Conservation (phyloP, 176 grass and related monocot genomes). For the Oryza coarctata region DNA sequence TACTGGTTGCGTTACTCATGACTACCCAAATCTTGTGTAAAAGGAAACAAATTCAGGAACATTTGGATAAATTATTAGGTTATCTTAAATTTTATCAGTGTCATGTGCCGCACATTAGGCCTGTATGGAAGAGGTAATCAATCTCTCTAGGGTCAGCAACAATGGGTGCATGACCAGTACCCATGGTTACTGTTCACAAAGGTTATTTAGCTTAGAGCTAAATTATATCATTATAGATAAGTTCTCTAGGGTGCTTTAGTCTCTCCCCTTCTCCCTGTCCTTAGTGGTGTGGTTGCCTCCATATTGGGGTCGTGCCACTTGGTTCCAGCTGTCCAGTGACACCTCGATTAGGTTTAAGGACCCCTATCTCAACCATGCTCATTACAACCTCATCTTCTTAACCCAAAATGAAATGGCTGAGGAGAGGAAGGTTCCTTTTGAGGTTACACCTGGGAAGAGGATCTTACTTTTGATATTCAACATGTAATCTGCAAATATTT, state of each 20-base stretch:
- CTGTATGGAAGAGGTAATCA: not conserved
- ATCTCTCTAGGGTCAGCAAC: not conserved
- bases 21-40: not conserved
- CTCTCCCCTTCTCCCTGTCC: not conserved
- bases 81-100: not conserved
- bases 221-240: not conserved
- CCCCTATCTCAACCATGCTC: not conserved
- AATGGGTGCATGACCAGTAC: not conserved
- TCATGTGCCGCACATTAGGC: not conserved
- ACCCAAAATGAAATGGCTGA: too few species aligned
- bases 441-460: too few species aligned
- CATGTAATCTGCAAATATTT: slow-evolving; percentile 3
- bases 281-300: not conserved
- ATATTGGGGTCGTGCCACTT: not conserved
- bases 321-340: not conserved
- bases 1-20: not conserved
- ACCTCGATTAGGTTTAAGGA: not conserved
- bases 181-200: not conserved
- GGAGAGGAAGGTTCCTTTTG: too few species aligned
- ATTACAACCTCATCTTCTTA: not conserved
- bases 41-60: not conserved
- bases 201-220: not conserved
- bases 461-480: not conserved
- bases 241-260: not conserved
- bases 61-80: slow-evolving; percentile 6